phyloP scores from a whole-genome alignment of 805 yeast genomes.

The Priceomyces melissophilus region DNA sequence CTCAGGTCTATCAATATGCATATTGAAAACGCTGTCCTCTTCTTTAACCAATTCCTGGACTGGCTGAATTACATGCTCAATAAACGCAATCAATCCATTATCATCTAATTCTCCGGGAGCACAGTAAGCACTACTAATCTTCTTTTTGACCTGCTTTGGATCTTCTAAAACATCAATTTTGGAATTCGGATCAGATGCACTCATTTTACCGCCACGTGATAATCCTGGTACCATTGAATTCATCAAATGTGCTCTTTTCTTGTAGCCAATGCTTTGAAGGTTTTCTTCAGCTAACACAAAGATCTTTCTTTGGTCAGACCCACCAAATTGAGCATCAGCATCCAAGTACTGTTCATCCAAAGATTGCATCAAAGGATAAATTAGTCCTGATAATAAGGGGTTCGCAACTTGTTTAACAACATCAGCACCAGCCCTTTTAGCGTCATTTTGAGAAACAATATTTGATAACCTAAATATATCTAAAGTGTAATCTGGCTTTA shows the following conservation, averaged over 20 bases:
- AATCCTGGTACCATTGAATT: constrained; percentile 98
- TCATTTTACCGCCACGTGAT: constrained; percentile 97
- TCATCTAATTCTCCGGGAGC: constrained; percentile 90
- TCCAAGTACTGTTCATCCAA: constrained; percentile 88
- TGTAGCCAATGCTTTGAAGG: constrained; percentile 82
- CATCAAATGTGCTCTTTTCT: constrained; percentile 97
- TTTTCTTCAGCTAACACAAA: constrained; percentile 96
- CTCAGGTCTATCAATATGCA: constrained; percentile 87
- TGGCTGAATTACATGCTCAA: constrained; percentile 82
- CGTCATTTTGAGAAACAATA: constrained; percentile 87
- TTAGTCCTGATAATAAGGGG: constrained; percentile 88
- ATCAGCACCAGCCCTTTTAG: constrained; percentile 99
- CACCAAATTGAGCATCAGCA: constrained; percentile 95
- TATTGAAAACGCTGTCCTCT: constrained; percentile 51
- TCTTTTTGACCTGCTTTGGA: constrained; percentile 83
- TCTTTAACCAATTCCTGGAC: constrained; percentile 72
- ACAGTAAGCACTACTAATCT: constrained; percentile 88
- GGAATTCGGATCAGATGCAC: constrained; percentile 98
- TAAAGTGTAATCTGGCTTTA: constrained; percentile 72
- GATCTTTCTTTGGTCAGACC: constrained; percentile 97
- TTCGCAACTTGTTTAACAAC: constrained; percentile 96
- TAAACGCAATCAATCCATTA: constrained; percentile 84
- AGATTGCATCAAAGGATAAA: constrained; percentile 98
- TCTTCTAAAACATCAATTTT: constrained; percentile 91
- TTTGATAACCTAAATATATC: constrained; percentile 87